These are phyloP conservation scores for Backusella sp. DNA, from an alignment of 192 early-diverging fungal species.

Conservation along the genomic window DNA sequence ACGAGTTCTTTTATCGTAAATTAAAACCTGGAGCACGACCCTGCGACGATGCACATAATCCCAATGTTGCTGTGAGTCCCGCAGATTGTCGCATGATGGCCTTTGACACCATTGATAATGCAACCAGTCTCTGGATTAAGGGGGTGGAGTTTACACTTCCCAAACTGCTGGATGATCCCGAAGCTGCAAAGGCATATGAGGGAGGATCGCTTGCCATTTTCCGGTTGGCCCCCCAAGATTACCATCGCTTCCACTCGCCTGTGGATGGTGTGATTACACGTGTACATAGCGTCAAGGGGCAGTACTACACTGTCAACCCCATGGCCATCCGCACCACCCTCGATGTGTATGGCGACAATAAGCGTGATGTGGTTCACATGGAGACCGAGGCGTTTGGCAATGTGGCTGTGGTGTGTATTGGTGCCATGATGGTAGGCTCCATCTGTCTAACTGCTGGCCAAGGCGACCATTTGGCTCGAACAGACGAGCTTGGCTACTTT, in stretches of 20 bases:
- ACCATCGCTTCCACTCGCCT: slow-evolving; percentile 77
- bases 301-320: slow-evolving; percentile 83
- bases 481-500: slow-evolving; percentile 83
- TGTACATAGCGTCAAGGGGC: slow-evolving; percentile 53
- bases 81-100: slow-evolving; percentile 74
- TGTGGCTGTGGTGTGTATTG: slow-evolving; percentile 69
- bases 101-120: slow-evolving; percentile 63
- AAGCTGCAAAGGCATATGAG: slow-evolving; percentile 48
- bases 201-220: slow-evolving; percentile 71
- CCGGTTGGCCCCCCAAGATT: slow-evolving; percentile 82
- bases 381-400: slow-evolving; percentile 64
- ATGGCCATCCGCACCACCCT: slow-evolving; percentile 72
- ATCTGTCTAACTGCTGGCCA: slow-evolving; percentile 54
- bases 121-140: slow-evolving; percentile 81
- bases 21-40: slow-evolving; percentile 64
- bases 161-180: slow-evolving; percentile 53
- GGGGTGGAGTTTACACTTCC: slow-evolving; percentile 66
- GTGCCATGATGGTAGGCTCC: slow-evolving; percentile 86
- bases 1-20: slow-evolving; percentile 85
- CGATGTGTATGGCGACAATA: slow-evolving; percentile 84
- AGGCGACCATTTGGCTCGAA: slow-evolving; percentile 46
- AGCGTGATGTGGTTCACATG: slow-evolving; percentile 62
- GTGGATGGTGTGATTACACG: slow-evolving; percentile 62
- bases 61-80: slow-evolving; percentile 60
- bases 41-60: slow-evolving; percentile 43